Conservation (phyloP, 768 basidiomycete genomes). For the Melanogaster broomeanus region DNA sequence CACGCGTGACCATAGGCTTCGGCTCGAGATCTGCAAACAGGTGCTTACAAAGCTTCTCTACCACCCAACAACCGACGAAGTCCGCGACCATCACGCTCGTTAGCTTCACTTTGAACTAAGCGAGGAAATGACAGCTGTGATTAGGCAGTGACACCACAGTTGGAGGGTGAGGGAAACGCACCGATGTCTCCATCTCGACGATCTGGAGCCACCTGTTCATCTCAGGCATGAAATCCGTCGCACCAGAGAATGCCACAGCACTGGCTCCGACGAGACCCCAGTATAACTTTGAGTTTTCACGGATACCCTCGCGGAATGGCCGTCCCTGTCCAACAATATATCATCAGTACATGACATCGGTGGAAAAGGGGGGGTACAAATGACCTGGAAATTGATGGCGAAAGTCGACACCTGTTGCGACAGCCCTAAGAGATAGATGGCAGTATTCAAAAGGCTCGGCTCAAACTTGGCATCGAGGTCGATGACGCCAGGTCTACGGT, state of each 20-base stretch:
- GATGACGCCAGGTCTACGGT: slow-evolving; percentile 63
- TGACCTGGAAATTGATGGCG: slow-evolving; percentile 93
- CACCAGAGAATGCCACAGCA: slow-evolving; percentile 89
- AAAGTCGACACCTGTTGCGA: slow-evolving; percentile 99
- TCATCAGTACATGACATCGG: background rate
- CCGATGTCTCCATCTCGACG: slow-evolving; percentile 80
- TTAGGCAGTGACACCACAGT: slow-evolving; percentile 1
- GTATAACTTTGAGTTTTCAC: slow-evolving; percentile 91
- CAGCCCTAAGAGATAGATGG: slow-evolving; percentile 92
- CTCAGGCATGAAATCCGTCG: slow-evolving; percentile 94
- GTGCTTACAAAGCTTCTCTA: slow-evolving; percentile 81
- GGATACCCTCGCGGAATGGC: slow-evolving; percentile 97
- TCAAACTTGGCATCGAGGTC: slow-evolving; percentile 97
- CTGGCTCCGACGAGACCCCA: slow-evolving; percentile 91
- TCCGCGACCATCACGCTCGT: slow-evolving; percentile 84
- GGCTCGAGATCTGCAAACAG: slow-evolving; percentile 90
- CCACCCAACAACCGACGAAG: slow-evolving; percentile 83
- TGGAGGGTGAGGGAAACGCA: slow-evolving; percentile 44
- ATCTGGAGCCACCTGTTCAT: slow-evolving; percentile 96
- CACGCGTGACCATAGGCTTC: slow-evolving; percentile 79
- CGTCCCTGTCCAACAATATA: slow-evolving; percentile 58
- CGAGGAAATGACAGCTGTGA: too few relatives aligned
- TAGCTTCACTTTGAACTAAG: slow-evolving; percentile 80
- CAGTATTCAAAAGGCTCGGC: slow-evolving; percentile 92
- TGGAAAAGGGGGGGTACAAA: background rate